Base-by-base conservation (phyloP, 805 yeast genomes). In the Yarrowia divulgata region DNA sequence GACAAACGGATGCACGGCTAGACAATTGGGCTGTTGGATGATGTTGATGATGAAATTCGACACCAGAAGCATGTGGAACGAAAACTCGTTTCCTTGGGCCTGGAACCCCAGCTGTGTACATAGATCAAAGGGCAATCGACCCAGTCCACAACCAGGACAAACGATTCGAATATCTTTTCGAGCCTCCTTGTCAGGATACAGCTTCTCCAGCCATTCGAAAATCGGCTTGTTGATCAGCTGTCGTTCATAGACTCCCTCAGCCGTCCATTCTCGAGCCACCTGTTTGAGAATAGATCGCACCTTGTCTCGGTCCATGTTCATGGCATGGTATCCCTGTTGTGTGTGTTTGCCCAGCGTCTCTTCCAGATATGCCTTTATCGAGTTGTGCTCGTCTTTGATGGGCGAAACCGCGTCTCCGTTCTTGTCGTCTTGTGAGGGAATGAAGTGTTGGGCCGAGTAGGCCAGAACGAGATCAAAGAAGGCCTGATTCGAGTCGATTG, bases 71-170 rank as follows among this genome's bases (percentile, higher is more conserved):
- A 94, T 93, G 72, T 91, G 80, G 67, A 89, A 85, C 1, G 97
- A 90, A 74, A 83, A 88, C 77, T 94, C 99, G 69, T 93, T 86
- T 0, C 97, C 89, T 70, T 88, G 89, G 0, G 92, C 93, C 8
- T 79, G 70, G 58, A 82, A 79, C 52, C 81, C 82, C 12, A 69
- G 70, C 1, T 70, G 70, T 0, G 85, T 81, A 13, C 66, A 60
- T 29, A 93, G 73, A 71, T 89, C 92, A 76, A 89, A 90, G 1
- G 97, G 88, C 3, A 94, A 80, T 73, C 93, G 81, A 0, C 97
- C 98, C 40, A 90, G 81, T 0, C 98, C 99, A 2, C 96, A 87
- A 0, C 99, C 98, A 0, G 98, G 98, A 1, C 91, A 87, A 5
- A 94, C 78, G 0, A 92, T 84, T 19, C 68, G 72, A 8, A 72